These are phyloP conservation scores for Lipomyces oligophaga DNA, from an alignment of 805 yeast genomes.

Conservation along the genomic window DNA sequence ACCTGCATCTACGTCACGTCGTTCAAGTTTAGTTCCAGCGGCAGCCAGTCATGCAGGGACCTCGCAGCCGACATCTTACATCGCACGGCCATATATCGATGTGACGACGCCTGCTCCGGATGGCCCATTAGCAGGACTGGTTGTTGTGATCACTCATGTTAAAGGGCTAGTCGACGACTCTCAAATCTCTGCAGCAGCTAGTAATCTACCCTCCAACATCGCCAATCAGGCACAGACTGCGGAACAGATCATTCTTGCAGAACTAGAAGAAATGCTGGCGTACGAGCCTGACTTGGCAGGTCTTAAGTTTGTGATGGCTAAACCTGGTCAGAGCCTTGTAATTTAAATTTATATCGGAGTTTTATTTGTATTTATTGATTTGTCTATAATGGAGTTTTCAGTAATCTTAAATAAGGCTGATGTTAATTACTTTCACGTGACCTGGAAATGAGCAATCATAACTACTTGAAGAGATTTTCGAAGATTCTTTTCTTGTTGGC, in stretches of 20 bases:
- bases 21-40: too few species aligned
- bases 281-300: slow-evolving; percentile 26
- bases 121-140: slow-evolving; percentile 25
- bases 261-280: slow-evolving; percentile 19
- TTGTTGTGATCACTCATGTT: slow-evolving; percentile 26
- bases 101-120: slow-evolving; percentile 5
- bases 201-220: neutral
- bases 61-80: neutral
- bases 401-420: too few species aligned
- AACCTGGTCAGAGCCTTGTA: slow-evolving; percentile 23
- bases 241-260: slow-evolving; percentile 13
- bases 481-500: neutral
- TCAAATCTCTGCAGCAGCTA: slow-evolving; percentile 4
- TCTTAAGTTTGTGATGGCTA: slow-evolving; percentile 19
- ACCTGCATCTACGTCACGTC: too few species aligned
- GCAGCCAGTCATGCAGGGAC: too few species aligned
- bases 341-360: slow-evolving; percentile 1
- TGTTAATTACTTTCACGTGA: too few species aligned
- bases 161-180: slow-evolving; percentile 16
- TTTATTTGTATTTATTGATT: neutral
- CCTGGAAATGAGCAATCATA: too few species aligned
- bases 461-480: neutral
- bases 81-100: too few species aligned
- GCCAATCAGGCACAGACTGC: neutral
- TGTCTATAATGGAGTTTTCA: too few species aligned